Evolutionary conservation across 176 grass and related monocot species (phyloP), one percentile per base, ranked within the genome.

Genomic region (Zea mays): DNA sequence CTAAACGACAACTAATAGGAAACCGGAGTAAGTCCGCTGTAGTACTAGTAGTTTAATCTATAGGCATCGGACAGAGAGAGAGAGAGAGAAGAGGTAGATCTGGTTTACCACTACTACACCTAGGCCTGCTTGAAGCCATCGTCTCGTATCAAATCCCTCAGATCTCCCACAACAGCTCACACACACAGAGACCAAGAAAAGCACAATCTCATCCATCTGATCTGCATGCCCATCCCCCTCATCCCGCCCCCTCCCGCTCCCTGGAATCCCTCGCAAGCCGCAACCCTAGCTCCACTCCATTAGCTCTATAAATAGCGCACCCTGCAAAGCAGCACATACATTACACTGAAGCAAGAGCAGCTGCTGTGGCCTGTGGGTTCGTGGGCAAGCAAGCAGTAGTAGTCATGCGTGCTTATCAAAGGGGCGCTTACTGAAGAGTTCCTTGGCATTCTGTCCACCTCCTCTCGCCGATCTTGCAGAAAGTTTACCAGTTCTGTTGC

Each of bases 361-460:
- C 35, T 12, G 45, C 14, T 27, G 21, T 39, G 34, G 47, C 1
- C 52, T 43, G n/a, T 42, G 35, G 36, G 27, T 27, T 27, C 27
- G 27, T 47, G 8, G 74, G 10, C 17, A 39, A 41, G 63, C 14
- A 11, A 36, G 50, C 6, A 60, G 19, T 4, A 69, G n/a, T 15
- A 35, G 84, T 80, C 86, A 83, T 92, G 15, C 85, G 86, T 79
- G 68, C 75, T 91, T 88, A 78, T 74, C 89, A 91, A 91, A 91
- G 89, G 81, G 78, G 5, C 15, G 82, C 82, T 85, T 84, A 88
- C 89, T 56, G 9, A 66, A 66, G 74, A 91, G 89, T 51, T 88
- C 82, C 81, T 88, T 91, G 89, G 89, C 89, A 91, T 91, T 91
- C 89, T 91, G 89, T 91, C 89, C 89, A 91, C 85, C 89, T 92